Base-by-base conservation (phyloP, 805 yeast genomes). In the Starmerella roubikii region DNA sequence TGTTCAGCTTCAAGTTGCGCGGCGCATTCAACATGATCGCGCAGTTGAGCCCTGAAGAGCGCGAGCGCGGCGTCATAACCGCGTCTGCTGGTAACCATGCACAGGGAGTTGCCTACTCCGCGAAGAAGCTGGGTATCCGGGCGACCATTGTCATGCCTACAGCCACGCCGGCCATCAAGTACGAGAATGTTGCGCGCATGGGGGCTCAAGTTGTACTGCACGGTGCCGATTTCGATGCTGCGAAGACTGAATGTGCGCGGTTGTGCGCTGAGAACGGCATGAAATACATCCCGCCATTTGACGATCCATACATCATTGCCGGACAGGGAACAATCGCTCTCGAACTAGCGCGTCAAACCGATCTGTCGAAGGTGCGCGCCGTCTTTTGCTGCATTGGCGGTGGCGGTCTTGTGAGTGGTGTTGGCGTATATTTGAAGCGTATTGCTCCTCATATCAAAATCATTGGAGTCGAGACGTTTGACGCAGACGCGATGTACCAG, bases 11-110 rank as follows among this genome's bases (percentile, higher is more conserved):
- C 71, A 91, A 91, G 62, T 68, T 91, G 44, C 77, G 99, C 58
- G 99, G 99, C 42, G 99, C 98, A 15, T 84, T 86, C 62, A 91
- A 91, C 59, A 85, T 84, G 94, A 80, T 91, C 52, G 93, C 97
- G 26, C 82, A 88, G 52, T 61, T 91, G 35, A 54, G 66, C 13
- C 56, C 62, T 17, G 72, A 69, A 33, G 65, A 76, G 50, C 69
- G 77, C 47, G 52, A 83, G 57, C 67, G 70, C 35, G 99, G 99
- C 51, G 96, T 91, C 39, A 80, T 93, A 56, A 96, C 97, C 0
- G 91, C 97, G 54, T 84, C 96, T 23, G 99, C 99, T 3, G 99
- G 99, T 26, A 91, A 91, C 60, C 99, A 91, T 53, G 99, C 99
- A 1, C 99, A 91, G 58, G 99, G 99, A 49, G 97, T 91, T 12